Evolutionary conservation across 805 yeast genomes (phyloP).

Genomic region (Sugiyamaella qingdaonensis): DNA sequence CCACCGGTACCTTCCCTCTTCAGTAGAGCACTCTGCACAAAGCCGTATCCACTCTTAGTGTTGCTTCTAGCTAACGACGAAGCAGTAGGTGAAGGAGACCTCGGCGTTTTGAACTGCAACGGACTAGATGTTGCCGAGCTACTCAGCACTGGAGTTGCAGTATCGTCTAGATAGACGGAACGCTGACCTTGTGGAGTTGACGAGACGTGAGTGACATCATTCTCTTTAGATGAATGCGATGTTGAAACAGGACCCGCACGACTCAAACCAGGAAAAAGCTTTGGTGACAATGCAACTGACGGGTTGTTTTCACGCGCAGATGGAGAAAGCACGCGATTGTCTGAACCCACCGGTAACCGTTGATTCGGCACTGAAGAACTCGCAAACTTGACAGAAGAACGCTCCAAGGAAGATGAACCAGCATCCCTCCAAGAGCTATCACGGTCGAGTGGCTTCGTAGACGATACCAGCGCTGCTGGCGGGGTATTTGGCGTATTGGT

Average conservation of each 20-base stretch:
- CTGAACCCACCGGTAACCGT: too few relatives aligned
- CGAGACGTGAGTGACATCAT: neutral
- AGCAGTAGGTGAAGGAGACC: conserved; percentile 4
- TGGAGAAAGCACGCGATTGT: neutral
- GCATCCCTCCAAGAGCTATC: too few relatives aligned
- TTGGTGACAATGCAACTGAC: too few relatives aligned
- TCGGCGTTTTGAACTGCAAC: neutral
- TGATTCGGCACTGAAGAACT: too few relatives aligned
- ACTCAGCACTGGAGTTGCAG: conserved; percentile 3
- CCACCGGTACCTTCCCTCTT: conserved; percentile 22
- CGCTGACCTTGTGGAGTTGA: neutral
- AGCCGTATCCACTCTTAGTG: conserved; percentile 22
- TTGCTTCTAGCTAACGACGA: conserved; percentile 20
- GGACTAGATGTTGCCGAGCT: neutral
- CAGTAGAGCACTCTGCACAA: conserved; percentile 28
- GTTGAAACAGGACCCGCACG: too few relatives aligned
- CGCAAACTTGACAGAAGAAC: too few relatives aligned
- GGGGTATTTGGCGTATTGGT: too few relatives aligned
- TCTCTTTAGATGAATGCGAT: neutral
- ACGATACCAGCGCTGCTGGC: too few relatives aligned
- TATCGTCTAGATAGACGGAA: conserved; percentile 1
- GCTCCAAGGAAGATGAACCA: too few relatives aligned
- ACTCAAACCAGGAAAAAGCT: too few relatives aligned
- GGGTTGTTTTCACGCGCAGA: neutral
- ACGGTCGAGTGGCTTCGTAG: too few relatives aligned